Evolutionary conservation across 352 stramenopile species (phyloP).

Genomic region (Pythium phragmiticola): DNA sequence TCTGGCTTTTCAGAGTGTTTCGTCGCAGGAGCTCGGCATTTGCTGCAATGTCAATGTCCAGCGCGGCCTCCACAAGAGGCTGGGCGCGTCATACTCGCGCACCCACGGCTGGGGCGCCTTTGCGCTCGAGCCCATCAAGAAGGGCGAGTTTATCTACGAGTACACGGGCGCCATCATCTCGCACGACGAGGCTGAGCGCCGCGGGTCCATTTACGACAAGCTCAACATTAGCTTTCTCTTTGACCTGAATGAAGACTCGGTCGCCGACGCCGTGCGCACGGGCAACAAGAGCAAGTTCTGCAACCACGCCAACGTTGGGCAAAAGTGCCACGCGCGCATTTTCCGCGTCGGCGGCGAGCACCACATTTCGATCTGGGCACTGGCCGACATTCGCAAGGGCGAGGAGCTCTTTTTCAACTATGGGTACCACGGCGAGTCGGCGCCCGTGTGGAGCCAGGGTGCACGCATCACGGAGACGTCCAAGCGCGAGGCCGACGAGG

Average conservation of each 20-base stretch:
- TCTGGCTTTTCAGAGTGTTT: conserved; percentile 10
- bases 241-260: conserved; percentile 86
- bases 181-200: conserved; percentile 58
- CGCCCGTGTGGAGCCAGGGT: conserved; percentile 55
- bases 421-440: conserved; percentile 53
- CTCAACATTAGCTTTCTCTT: conserved; percentile 88
- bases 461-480: conserved; percentile 29
- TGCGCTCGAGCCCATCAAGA: conserved; percentile 40
- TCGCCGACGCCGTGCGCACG: conserved; percentile 85
- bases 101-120: conserved; percentile 60
- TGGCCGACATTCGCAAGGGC: conserved; percentile 70
- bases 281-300: conserved; percentile 93
- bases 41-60: conserved; percentile 40
- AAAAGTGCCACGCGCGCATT: conserved; percentile 79
- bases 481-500: conserved; percentile 24
- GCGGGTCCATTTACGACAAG: conserved; percentile 80
- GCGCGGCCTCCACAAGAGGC: conserved; percentile 34
- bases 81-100: conserved; percentile 43
- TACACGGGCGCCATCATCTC: conserved; percentile 57
- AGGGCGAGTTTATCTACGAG: conserved; percentile 60
- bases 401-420: conserved; percentile 70
- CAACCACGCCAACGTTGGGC: conserved; percentile 60
- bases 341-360: conserved; percentile 84
- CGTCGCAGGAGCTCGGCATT: conserved; percentile 24
- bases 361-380: conserved; percentile 88